A percentile compares a stretch with the other conserved stretches of the same genome.
These are phyloP conservation scores for Bretschneidera sinensis DNA, from an alignment of 345 rosid genomes.

Conservation along the genomic window DNA sequence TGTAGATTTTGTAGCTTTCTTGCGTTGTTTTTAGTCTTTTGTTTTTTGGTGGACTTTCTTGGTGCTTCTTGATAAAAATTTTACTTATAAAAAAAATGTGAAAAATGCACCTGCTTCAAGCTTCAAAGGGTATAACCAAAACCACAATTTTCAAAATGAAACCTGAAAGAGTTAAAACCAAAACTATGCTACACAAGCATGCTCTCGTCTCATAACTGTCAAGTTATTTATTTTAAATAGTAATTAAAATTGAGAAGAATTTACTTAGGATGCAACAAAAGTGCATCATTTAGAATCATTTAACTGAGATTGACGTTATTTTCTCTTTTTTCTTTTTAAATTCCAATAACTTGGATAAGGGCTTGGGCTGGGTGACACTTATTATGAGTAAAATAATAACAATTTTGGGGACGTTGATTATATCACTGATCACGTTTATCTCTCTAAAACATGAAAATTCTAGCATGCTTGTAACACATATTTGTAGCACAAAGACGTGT, in stretches of 20 bases:
- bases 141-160: background rate
- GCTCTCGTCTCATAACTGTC: no score
- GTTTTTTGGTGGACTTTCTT: no score
- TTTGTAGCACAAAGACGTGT: conserved; percentile 13
- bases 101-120: background rate
- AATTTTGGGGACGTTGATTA: background rate
- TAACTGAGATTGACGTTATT: background rate
- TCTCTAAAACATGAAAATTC: background rate
- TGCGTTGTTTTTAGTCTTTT: no score
- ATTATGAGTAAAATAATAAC: no score
- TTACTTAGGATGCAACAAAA: no score
- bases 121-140: background rate
- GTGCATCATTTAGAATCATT: no score
- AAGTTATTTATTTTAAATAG: no score
- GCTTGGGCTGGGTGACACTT: background rate
- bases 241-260: no score
- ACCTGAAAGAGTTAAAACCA: background rate
- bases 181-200: no score
- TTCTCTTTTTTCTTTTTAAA: background rate
- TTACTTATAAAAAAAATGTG: no score
- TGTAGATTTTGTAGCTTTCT: no score
- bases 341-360: background rate
- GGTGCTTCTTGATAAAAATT: no score
- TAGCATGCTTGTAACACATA: conserved; percentile 3
- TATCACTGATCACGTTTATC: background rate